These are phyloP conservation scores for Ceratopteris richardii DNA, from an alignment of 75 land plant genomes.

Conservation along the genomic window DNA sequence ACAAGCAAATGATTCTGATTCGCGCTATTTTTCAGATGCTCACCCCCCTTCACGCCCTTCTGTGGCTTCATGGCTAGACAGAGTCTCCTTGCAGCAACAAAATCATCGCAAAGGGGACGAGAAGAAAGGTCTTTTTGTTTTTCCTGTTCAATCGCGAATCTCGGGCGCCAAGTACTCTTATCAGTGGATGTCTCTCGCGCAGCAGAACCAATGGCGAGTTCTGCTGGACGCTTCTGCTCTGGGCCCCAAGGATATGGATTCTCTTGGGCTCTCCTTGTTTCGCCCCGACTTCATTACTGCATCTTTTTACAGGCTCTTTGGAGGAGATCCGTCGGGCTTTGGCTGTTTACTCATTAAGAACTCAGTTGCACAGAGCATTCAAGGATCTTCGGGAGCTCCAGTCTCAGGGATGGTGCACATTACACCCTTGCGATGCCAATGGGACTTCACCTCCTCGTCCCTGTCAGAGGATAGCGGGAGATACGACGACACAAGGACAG, in stretches of 20 bases:
- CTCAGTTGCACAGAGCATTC: slow-evolving; percentile 65
- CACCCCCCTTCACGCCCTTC: not conserved
- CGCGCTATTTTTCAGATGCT: too few species aligned
- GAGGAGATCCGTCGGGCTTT: slow-evolving; percentile 81
- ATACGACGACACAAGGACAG: slow-evolving; percentile 8
- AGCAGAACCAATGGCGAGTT: slow-evolving; percentile 85
- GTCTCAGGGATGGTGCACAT: slow-evolving; percentile 75
- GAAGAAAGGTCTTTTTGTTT: slow-evolving; percentile 78
- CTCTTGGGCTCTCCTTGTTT: slow-evolving; percentile 74
- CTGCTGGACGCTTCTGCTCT: slow-evolving; percentile 80
- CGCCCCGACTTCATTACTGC: slow-evolving; percentile 82
- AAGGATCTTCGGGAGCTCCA: slow-evolving; percentile 39
- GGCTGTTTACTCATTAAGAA: slow-evolving; percentile 83
- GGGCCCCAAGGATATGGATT: slow-evolving; percentile 92
- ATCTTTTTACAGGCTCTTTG: slow-evolving; percentile 80
- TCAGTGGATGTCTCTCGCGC: slow-evolving; percentile 89
- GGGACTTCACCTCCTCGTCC: not conserved
- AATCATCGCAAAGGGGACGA: slow-evolving; percentile 44
- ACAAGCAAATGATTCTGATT: not conserved
- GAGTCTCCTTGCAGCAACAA: slow-evolving; percentile 22
- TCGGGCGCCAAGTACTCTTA: slow-evolving; percentile 87
- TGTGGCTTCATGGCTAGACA: slow-evolving; percentile 2
- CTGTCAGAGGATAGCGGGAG: slow-evolving; percentile 3
- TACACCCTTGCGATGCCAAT: slow-evolving; percentile 41
- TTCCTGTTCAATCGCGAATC: slow-evolving; percentile 79